A percentile compares a stretch with the other conserved stretches of the same genome.
Conservation (phyloP, 345 rosid species). For the Nasturtium officinale region DNA sequence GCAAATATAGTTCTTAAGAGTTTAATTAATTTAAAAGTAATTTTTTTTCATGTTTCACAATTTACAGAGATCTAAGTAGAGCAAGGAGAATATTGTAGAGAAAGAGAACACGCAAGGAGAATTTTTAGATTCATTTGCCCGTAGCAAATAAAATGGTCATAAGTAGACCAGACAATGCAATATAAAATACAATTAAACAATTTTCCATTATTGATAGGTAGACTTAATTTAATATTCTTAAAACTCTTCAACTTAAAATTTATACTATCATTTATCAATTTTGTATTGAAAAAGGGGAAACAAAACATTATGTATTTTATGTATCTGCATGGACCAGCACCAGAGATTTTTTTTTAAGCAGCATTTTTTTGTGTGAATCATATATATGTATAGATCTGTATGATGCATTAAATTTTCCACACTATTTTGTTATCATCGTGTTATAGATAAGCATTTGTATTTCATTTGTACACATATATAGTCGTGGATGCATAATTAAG, state of each 20-base stretch:
- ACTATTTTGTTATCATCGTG: background rate
- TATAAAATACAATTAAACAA: background rate
- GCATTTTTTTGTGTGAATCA: background rate
- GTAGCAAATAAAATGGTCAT: background rate
- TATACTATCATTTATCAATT: background rate
- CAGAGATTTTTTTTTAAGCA: background rate
- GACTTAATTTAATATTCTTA: background rate
- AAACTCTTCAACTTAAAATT: background rate
- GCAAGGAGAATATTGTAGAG: background rate
- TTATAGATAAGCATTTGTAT: background rate
- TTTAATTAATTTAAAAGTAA: background rate
- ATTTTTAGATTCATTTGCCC: background rate
- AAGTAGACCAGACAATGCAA: background rate
- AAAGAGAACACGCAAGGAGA: background rate
- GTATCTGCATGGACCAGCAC: background rate
- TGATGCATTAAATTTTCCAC: background rate
- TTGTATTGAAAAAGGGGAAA: background rate
- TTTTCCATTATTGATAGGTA: background rate
- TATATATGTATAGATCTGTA: background rate
- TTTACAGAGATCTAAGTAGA: background rate
- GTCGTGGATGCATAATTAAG: background rate
- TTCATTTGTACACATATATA: background rate
- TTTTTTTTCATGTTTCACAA: background rate
- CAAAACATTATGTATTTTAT: background rate
- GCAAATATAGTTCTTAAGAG: background rate